Evolutionary conservation across 768 basidiomycete genomes (phyloP), one percentile per base, ranked within the genome.

Genomic region (Auricularia sp.): DNA sequence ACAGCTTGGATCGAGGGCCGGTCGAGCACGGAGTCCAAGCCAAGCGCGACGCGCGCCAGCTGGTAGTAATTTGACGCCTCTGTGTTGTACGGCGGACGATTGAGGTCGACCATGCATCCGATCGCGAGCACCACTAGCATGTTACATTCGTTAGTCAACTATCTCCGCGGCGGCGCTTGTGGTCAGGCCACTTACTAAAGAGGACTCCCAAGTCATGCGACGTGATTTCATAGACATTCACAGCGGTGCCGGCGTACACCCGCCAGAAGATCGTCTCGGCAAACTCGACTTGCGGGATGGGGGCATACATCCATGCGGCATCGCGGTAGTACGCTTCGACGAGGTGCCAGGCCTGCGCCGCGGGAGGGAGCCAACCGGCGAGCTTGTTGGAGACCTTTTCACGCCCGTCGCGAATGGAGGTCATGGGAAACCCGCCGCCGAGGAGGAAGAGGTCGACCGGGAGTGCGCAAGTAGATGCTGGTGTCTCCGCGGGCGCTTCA

Each of bases 11-110:
- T 23, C 23, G 56, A n/a, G 7, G 56, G 56, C 8, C 23, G 56
- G 56, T 59, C 56, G 18, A 33, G 11, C 8, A 59, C 34, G 10
- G 23, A 14, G 34, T 59, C 56, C 23, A 59, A 23, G 4, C 56
- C 56, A 23, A 59, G 56, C 56, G 56, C 56, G 18, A 59, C 86
- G 65, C 84, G 81, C 3, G 85, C 85, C 18, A 88, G 74, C 64
- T 87, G 85, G 67, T 87, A 81, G 67, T 84, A 88, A 70, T 87
- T 87, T 70, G 87, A 84, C 1, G 87, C 87, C 64, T 88, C 87
- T 54, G 86, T 70, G 62, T 79, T 86, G 70, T 87, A 87, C 0
- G 86, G 80, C n/a, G 82, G 76, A 43, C 83, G 73, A n/a, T 76
- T 72, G 2, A 79, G 78, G 69, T 87, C 81, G 80, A 87, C 83